Base-by-base conservation (phyloP, 2,329 filamentous ascomycete genomes). In the Colletotrichum liaoningense region DNA sequence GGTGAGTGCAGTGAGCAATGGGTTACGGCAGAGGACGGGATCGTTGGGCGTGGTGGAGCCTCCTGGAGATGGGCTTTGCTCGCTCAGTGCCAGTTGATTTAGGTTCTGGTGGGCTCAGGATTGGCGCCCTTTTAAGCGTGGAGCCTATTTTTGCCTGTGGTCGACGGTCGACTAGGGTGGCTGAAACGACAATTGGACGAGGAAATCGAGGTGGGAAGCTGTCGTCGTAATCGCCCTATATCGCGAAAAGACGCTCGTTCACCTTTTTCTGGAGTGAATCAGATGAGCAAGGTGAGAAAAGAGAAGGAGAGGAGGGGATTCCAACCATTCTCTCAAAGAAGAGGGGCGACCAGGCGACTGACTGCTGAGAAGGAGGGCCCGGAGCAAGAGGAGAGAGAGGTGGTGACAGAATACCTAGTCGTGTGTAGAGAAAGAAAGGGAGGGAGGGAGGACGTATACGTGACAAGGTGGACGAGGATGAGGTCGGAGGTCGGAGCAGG, bases 41-140 rank as follows among this genome's bases (percentile, higher is more conserved):
- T 74, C 72, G 68, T 74, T 74, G 72, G 72, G 72, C 68, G 62
- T 42, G 52, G 72, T 71, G 67, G 72, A 70, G 72, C 56, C 72
- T 66, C 67, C 33, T 73, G 38, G 68, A 74, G 72, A 73, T 70
- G 70, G 67, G 60, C 67, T 70, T 73, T 70, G 70, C 70, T 73
- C 42, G 70, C 70, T 70, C 70, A 73, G 70, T 73, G 60, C 70
- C 70, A 72, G 68, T 74, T 63, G 68, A 74, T 74, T 72, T 72
- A 74, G 72, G 72, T 74, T 74, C 72, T 74, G 63, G 72, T 74
- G 68, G 72, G 38, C 72, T 72, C 72, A 72, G 72, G 72, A 74
- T 74, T 74, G 72, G 63, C 72, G 72, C 72, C 24, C 46, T 63
- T 72, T 72, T 72, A 74, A 74, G 70, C 72, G 68, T 74, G 72